Evolutionary conservation across 148 eudicot genomes (phyloP), one percentile per base, ranked within the genome.

Genomic region (Camellia japonica): DNA sequence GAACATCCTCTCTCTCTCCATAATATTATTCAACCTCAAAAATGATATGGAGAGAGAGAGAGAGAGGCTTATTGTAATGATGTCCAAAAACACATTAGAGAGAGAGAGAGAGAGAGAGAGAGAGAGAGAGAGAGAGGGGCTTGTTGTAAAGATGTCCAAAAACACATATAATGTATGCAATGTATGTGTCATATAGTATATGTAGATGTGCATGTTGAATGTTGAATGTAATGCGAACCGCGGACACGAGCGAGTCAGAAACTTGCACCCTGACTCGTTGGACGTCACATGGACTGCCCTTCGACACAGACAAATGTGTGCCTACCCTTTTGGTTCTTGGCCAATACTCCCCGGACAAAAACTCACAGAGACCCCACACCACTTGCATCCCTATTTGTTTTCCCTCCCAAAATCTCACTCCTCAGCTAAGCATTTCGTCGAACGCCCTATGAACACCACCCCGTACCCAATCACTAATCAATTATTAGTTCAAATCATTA

Each of bases 221-320:
- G 68, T 14, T 38, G 11, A 64, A 12, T 30, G 69, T 66, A 38
- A 66, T 66, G 8, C 15, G 71, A 41, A 41, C 3, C 3, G 71
- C 13, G n/a, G 10, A 16, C 49, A 67, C 71, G 18, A 67, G 15
- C 46, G 13, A 67, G 72, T 68, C 49, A 44, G 70, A 67, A 67
- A 65, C 23, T 30, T 6, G 46, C 74, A 41, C 74, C 74, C 20
- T 19, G 74, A 49, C 74, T 54, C 4, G 75, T 13, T 3, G 11
- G 30, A 38, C 9, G n/a, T 73, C 76, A 73, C 76, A 73, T 73
- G 76, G 76, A 54, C 76, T 73, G 76, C 61, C 43, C 7, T 47
- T 10, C 4, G 41, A n/a, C 54, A 69, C 11, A 68, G 20, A 15
- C 52, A 41, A 41, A 65, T 23, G 23, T 20, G 9, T 6, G 3